phyloP scores from a whole-genome alignment of 2,329 filamentous ascomycete genomes.

The Colletotrichum tanaceti region DNA sequence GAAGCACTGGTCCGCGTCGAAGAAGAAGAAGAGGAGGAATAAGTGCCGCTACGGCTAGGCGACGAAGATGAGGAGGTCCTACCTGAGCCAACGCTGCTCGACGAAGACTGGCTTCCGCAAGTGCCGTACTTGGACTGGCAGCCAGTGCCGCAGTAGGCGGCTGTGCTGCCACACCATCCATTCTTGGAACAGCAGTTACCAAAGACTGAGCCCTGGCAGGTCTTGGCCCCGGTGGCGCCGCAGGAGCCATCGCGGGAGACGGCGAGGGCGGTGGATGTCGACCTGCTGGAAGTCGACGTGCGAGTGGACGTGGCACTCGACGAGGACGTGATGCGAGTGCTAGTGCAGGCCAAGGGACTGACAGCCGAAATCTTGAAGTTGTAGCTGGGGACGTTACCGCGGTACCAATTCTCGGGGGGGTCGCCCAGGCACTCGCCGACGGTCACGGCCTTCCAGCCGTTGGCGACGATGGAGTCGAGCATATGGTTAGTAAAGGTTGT shows the following conservation, averaged over 20 bases:
- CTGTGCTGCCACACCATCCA: constrained; percentile 52
- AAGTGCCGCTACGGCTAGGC: not conserved
- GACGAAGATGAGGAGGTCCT: constrained; percentile 19
- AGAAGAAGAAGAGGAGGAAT: constrained; percentile 5
- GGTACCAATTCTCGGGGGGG: constrained; percentile 59
- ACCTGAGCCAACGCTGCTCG: not conserved
- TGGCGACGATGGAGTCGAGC: constrained; percentile 36
- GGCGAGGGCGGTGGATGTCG: constrained; percentile 41
- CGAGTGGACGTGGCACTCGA: constrained; percentile 32
- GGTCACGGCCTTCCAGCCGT: constrained; percentile 53
- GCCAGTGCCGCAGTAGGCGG: constrained; percentile 40
- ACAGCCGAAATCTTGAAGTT: constrained; percentile 39
- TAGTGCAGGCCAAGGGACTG: constrained; percentile 23
- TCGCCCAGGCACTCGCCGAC: constrained; percentile 61
- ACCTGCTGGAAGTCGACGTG: constrained; percentile 17
- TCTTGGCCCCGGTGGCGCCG: constrained; percentile 46
- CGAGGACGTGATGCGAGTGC: constrained; percentile 34
- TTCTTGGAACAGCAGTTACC: constrained; percentile 56
- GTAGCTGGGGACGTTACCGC: constrained; percentile 44
- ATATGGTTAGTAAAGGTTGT: constrained; percentile 54
- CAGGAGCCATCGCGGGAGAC: constrained; percentile 51
- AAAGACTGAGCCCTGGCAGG: constrained; percentile 50
- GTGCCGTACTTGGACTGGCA: constrained; percentile 41
- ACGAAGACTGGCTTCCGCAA: constrained; percentile 29
- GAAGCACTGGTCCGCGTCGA: not conserved